Evolutionary conservation across 176 grass and related monocot species (phyloP).

Genomic region (Oryza officinalis): DNA sequence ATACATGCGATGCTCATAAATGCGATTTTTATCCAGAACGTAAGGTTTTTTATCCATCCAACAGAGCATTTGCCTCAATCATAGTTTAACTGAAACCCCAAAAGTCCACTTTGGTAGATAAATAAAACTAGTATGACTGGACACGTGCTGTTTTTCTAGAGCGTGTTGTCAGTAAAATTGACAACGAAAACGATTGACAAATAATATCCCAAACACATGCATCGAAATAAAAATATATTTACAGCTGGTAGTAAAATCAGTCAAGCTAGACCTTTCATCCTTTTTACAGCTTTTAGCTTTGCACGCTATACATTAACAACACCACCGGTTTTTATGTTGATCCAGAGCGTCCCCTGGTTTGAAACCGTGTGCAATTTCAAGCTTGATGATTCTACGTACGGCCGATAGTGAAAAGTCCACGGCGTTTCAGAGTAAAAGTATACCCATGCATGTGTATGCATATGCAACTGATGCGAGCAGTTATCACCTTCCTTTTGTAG

Average conservation of each 20-base stretch:
- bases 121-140: not conserved
- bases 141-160: not conserved
- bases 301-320: too few species aligned
- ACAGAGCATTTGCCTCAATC: not conserved
- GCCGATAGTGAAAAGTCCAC: not conserved
- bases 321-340: too few species aligned
- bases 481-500: too few species aligned
- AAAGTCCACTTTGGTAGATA: not conserved
- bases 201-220: not conserved
- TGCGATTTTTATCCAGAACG: not conserved
- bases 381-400: not conserved
- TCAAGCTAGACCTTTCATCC: too few species aligned
- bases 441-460: too few species aligned
- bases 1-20: not conserved
- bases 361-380: not conserved
- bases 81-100: not conserved
- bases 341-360: not conserved
- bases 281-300: too few species aligned
- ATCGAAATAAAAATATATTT: too few species aligned
- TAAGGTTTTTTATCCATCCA: not conserved
- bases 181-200: not conserved
- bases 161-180: not conserved
- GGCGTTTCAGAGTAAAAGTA: not conserved
- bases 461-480: too few species aligned
- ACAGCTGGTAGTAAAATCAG: too few species aligned